These are phyloP conservation scores for Wickerhamomyces queroliae DNA, from an alignment of 805 yeast species.

Conservation along the genomic window DNA sequence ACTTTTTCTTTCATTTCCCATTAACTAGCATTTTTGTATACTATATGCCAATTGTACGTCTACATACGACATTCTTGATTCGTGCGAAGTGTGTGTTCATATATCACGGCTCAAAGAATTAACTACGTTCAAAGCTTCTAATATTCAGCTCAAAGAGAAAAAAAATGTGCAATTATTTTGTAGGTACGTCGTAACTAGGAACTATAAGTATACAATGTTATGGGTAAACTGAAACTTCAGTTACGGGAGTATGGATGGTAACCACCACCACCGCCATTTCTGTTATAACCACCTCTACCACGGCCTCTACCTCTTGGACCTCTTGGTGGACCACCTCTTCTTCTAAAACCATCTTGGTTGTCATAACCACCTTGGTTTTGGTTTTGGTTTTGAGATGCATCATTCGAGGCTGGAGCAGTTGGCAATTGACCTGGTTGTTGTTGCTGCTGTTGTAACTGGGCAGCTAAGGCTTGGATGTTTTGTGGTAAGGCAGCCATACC, in stretches of 20 bases:
- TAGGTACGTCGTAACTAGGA: too few relatives aligned
- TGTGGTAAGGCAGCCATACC: not conserved
- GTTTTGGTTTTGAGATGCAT: not conserved
- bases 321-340: conserved; percentile 25
- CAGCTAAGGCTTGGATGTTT: not conserved
- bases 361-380: conserved; percentile 15
- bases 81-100: too few relatives aligned
- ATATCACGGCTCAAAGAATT: too few relatives aligned
- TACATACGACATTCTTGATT: too few relatives aligned
- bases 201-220: too few relatives aligned
- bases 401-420: conserved; percentile 6
- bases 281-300: conserved; percentile 15
- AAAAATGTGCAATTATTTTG: too few relatives aligned
- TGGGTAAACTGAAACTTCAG: conserved; percentile 4
- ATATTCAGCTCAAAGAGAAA: too few relatives aligned
- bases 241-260: conserved; percentile 35
- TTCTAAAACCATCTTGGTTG: conserved; percentile 20
- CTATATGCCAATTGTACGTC: too few relatives aligned
- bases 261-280: conserved; percentile 16
- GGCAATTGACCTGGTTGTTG: conserved; percentile 9
- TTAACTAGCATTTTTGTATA: not conserved
- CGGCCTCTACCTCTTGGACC: conserved; percentile 42
- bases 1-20: not conserved
- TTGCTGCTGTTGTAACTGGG: conserved; percentile 24
- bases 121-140: too few relatives aligned